Percentiles rank a stretch among this genome's conserved stretches.
These are phyloP conservation scores for Ogataea corticis DNA, from an alignment of 805 yeast species.

Conservation along the genomic window DNA sequence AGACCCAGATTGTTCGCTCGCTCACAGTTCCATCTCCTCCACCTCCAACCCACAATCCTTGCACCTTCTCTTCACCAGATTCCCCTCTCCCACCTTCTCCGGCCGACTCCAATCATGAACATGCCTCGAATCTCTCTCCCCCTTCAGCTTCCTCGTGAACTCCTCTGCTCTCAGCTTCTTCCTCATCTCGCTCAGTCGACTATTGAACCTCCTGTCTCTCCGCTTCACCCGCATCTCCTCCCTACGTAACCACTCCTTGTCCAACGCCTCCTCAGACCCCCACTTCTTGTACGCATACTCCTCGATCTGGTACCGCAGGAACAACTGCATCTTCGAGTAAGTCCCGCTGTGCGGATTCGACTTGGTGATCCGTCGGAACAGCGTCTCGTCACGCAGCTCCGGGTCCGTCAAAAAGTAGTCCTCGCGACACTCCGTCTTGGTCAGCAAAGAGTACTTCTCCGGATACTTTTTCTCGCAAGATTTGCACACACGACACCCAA, in stretches of 20 bases:
- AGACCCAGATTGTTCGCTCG: background rate
- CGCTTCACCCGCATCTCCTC: conserved; percentile 71
- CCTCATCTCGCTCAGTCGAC: conserved; percentile 83
- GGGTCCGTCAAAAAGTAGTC: conserved; percentile 95
- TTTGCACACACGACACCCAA: conserved; percentile 75
- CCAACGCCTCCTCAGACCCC: conserved; percentile 88
- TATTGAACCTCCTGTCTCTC: conserved; percentile 75
- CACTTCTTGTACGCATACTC: conserved; percentile 90
- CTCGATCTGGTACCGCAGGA: conserved; percentile 88
- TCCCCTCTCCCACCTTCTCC: conserved; percentile 34
- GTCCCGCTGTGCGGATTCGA: conserved; percentile 93
- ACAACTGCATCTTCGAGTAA: conserved; percentile 90
- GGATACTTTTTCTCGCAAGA: conserved; percentile 71
- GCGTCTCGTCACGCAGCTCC: conserved; percentile 68
- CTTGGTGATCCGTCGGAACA: conserved; percentile 78
- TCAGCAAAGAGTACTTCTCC: conserved; percentile 84
- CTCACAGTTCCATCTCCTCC: conserved; percentile 62
- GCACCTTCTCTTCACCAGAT: conserved; percentile 61
- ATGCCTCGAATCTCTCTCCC: conserved; percentile 59
- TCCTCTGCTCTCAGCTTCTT: conserved; percentile 91
- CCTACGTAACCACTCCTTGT: conserved; percentile 87
- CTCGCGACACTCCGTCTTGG: conserved; percentile 93
- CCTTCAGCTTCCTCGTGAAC: conserved; percentile 67
- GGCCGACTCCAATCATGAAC: conserved; percentile 74
- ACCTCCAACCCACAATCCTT: conserved; percentile 80